Percentiles rank a stretch among this genome's conserved stretches.
phyloP scores from a whole-genome alignment of 2,329 filamentous ascomycete species.

The Aspergillus persii region DNA sequence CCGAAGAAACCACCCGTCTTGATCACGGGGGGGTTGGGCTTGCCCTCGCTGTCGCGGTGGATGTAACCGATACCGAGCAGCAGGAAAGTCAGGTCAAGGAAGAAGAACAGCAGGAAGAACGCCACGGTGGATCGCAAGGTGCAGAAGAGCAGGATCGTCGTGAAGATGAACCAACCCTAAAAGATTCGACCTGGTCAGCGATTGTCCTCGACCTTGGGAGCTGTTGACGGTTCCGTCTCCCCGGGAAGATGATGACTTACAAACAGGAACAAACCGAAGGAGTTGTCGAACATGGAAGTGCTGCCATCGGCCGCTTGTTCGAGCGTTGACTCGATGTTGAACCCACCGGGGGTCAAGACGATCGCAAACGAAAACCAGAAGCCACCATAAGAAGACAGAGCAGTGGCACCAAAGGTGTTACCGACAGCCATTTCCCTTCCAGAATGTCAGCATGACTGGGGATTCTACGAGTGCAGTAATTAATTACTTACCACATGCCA shows the following conservation, averaged over 20 bases:
- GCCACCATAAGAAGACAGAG: slow-evolving; percentile 76
- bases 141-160: slow-evolving; percentile 68
- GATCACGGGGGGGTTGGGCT: slow-evolving; percentile 51
- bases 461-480: background rate
- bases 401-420: slow-evolving; percentile 82
- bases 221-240: no score
- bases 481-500: slow-evolving; percentile 72
- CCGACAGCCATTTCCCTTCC: slow-evolving; percentile 80
- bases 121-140: slow-evolving; percentile 75
- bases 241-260: slow-evolving; percentile 33
- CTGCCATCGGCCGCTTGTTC: slow-evolving; percentile 16
- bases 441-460: slow-evolving; percentile 2
- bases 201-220: background rate
- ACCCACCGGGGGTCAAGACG: slow-evolving; percentile 66
- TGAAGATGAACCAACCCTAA: slow-evolving; percentile 80
- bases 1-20: slow-evolving; percentile 77
- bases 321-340: slow-evolving; percentile 54
- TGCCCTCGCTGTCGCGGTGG: slow-evolving; percentile 46
- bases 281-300: slow-evolving; percentile 53
- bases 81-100: slow-evolving; percentile 72
- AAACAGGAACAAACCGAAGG: slow-evolving; percentile 71
- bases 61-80: slow-evolving; percentile 66
- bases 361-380: slow-evolving; percentile 80
- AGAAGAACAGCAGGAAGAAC: slow-evolving; percentile 76
- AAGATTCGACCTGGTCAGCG: slow-evolving; percentile 9